Evolutionary conservation across 306 rosid species (phyloP).

Genomic region (Lathyrus oleraceus): DNA sequence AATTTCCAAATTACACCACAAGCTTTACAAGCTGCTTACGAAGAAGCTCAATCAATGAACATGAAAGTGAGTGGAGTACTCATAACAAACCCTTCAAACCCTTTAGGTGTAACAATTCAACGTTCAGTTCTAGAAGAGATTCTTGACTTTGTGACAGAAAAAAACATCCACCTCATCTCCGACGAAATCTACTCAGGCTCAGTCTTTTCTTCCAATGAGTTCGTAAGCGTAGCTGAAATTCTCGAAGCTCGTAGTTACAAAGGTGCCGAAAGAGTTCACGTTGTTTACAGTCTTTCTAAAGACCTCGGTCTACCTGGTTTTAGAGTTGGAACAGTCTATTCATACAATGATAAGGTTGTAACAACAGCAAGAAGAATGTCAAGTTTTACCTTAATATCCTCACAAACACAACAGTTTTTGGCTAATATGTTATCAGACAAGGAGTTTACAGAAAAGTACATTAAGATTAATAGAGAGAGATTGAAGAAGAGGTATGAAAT

Average conservation of each 20-base stretch:
- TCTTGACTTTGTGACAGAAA: constrained; percentile 60
- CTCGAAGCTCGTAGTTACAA: constrained; percentile 46
- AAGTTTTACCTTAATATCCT: constrained; percentile 83
- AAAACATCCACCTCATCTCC: constrained; percentile 86
- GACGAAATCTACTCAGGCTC: constrained; percentile 97
- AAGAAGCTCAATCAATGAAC: constrained; percentile 54
- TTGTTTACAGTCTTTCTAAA: constrained; percentile 88
- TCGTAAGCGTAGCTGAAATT: constrained; percentile 76
- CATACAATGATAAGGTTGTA: constrained; percentile 85
- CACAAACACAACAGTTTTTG: constrained; percentile 78
- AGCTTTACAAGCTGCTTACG: constrained; percentile 71
- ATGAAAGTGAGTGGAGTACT: constrained; percentile 68
- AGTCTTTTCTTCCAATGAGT: constrained; percentile 62
- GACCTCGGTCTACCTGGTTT: constrained; percentile 96
- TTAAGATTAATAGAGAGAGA: constrained; percentile 64
- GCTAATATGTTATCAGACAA: constrained; percentile 70
- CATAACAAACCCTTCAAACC: constrained; percentile 92
- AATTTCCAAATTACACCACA: constrained; percentile 69
- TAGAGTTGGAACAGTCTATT: constrained; percentile 77
- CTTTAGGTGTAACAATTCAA: constrained; percentile 74
- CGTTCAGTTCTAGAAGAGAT: constrained; percentile 56
- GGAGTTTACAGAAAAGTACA: constrained; percentile 57
- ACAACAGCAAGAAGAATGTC: constrained; percentile 91
- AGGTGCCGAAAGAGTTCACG: constrained; percentile 72
- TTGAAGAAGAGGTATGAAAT: constrained; percentile 66